phyloP scores from a whole-genome alignment of 1,139 yeast genomes.

The Pichia sp. region DNA sequence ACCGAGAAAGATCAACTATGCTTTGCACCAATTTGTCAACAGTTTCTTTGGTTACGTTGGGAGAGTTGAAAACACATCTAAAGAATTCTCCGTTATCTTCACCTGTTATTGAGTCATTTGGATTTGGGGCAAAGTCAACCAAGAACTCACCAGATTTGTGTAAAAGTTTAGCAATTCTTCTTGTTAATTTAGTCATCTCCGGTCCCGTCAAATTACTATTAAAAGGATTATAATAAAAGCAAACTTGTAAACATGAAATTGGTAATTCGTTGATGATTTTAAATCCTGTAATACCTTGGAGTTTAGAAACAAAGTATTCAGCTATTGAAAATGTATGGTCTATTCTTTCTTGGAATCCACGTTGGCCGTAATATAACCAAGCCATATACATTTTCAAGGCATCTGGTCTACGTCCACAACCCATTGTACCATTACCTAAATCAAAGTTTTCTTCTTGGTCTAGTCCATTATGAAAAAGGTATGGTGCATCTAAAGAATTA shows the following conservation, averaged over 20 bases:
- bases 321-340: conserved; percentile 69
- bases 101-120: conserved; percentile 35
- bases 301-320: conserved; percentile 47
- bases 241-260: conserved; percentile 79
- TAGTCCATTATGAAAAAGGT: conserved; percentile 60
- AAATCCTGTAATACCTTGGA: conserved; percentile 38
- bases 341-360: conserved; percentile 50
- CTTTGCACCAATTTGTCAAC: conserved; percentile 37
- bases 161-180: conserved; percentile 55
- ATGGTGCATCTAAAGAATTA: conserved; percentile 74
- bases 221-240: conserved; percentile 63
- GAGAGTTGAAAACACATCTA: conserved; percentile 79
- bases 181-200: conserved; percentile 52
- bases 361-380: conserved; percentile 73
- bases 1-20: conserved; percentile 22
- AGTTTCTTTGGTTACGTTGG: conserved; percentile 39
- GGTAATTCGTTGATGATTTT: conserved; percentile 47
- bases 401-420: conserved; percentile 85
- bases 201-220: conserved; percentile 22
- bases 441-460: conserved; percentile 57
- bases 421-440: conserved; percentile 88
- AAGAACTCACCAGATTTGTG: conserved; percentile 60
- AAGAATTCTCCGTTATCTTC: conserved; percentile 67
- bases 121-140: conserved; percentile 77
- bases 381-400: conserved; percentile 71